Conservation (phyloP, 2,329 filamentous ascomycete species). For the Daldinia sp. region DNA sequence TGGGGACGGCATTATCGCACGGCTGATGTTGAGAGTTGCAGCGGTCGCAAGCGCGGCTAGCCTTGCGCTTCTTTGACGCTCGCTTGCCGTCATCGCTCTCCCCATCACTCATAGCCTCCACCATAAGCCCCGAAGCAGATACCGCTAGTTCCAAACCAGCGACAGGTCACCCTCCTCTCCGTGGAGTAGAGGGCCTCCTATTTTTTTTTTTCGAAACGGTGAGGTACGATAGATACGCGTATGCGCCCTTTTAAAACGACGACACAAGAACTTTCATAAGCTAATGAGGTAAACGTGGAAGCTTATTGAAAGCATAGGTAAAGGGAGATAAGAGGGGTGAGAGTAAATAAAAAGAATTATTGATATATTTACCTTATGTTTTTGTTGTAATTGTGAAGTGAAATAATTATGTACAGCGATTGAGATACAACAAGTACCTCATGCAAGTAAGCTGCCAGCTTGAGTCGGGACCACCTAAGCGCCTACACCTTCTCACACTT, state of each 20-base stretch:
- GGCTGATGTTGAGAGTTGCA: conserved; percentile 63
- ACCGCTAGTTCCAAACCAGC: conserved; percentile 38
- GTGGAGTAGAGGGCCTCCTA: conserved; percentile 18
- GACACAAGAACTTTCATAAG: conserved; percentile 20
- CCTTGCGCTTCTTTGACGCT: conserved; percentile 53
- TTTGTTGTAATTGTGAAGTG: conserved; percentile 28
- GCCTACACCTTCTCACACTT: neutral
- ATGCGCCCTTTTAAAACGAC: conserved; percentile 24
- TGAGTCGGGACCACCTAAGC: conserved; percentile 3
- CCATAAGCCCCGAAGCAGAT: conserved; percentile 37
- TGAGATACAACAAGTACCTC: conserved; percentile 12
- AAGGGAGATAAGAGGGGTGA: neutral
- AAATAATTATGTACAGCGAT: conserved; percentile 19
- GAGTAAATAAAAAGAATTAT: conserved; percentile 9
- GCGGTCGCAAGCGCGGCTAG: conserved; percentile 57
- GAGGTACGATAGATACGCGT: conserved; percentile 20
- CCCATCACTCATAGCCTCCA: conserved; percentile 53
- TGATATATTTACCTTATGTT: neutral
- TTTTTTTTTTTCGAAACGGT: conserved; percentile 7
- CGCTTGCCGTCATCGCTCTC: conserved; percentile 52
- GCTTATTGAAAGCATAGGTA: conserved; percentile 11
- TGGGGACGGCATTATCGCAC: conserved; percentile 61
- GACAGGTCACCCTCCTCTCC: conserved; percentile 12
- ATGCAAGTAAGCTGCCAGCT: neutral
- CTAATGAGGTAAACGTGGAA: conserved; percentile 1